These are phyloP conservation scores for Tylopilus vinaceipallidus DNA, from an alignment of 768 basidiomycete species.

Conservation along the genomic window DNA sequence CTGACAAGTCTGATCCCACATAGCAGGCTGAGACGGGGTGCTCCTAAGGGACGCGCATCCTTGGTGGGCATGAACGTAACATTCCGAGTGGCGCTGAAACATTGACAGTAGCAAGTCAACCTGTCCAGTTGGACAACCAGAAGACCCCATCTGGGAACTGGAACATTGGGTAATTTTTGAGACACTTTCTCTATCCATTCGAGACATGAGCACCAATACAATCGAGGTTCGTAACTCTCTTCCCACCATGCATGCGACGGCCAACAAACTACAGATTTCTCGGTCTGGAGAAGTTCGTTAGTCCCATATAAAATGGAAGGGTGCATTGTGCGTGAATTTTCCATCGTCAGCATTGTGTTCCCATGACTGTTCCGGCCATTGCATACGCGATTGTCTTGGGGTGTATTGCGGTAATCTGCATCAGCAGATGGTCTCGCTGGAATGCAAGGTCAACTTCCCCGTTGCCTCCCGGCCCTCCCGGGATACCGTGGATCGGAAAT, in stretches of 20 bases:
- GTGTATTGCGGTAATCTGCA: neutral
- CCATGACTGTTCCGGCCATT: neutral
- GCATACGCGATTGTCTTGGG: neutral
- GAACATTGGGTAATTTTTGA: neutral
- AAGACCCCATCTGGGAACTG: neutral
- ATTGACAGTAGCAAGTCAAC: neutral
- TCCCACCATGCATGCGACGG: neutral
- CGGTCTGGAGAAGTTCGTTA: neutral
- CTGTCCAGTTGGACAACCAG: too few relatives aligned
- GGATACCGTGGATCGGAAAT: neutral
- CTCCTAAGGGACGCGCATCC: too few relatives aligned
- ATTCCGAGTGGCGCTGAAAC: conserved; percentile 7
- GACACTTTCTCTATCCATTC: neutral
- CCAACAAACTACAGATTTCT: neutral
- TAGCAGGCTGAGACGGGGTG: too few relatives aligned
- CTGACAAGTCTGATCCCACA: too few relatives aligned
- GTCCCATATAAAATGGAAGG: neutral
- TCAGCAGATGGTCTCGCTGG: neutral
- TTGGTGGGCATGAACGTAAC: too few relatives aligned
- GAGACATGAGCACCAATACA: neutral
- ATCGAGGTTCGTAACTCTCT: neutral
- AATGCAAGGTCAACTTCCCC: neutral
- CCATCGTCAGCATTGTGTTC: neutral
- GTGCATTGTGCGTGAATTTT: neutral
- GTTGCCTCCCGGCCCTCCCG: neutral